Conservation (phyloP, 2,329 filamentous ascomycete species). For the Zymoseptoria tritici region DNA sequence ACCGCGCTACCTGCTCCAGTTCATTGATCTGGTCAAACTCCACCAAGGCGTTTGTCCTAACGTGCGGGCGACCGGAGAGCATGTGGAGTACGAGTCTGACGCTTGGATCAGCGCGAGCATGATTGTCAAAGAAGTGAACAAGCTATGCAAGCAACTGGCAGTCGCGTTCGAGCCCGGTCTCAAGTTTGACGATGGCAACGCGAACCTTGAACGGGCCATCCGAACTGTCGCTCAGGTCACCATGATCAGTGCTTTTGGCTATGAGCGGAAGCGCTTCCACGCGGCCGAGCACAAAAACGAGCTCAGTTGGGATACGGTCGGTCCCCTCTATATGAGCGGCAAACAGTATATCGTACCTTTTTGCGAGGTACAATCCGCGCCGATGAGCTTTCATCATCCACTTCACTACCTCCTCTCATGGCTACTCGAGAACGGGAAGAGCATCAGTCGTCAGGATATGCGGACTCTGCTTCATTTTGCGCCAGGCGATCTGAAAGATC, state of each 20-base stretch:
- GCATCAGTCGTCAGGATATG: conserved; percentile 61
- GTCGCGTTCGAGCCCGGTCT: conserved; percentile 71
- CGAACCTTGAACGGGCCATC: conserved; percentile 63
- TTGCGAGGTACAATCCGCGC: conserved; percentile 79
- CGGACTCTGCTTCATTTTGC: conserved; percentile 64
- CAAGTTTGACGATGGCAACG: conserved; percentile 42
- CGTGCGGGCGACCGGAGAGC: conserved; percentile 80
- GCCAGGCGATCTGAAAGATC: conserved; percentile 55
- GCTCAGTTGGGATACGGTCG: conserved; percentile 70
- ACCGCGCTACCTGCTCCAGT: conserved; percentile 83
- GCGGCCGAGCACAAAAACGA: conserved; percentile 84
- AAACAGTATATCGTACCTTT: conserved; percentile 60
- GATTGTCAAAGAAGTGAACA: conserved; percentile 90
- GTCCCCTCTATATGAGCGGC: conserved; percentile 62
- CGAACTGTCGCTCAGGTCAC: conserved; percentile 70
- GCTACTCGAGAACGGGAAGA: conserved; percentile 83
- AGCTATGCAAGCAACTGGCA: conserved; percentile 78
- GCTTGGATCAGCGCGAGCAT: conserved; percentile 95
- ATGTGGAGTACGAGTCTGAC: conserved; percentile 97
- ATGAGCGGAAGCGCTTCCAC: conserved; percentile 78
- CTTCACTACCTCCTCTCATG: conserved; percentile 94
- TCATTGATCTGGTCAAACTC: conserved; percentile 88
- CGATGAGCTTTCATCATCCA: conserved; percentile 95
- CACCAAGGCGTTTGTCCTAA: conserved; percentile 98
- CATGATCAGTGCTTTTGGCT: conserved; percentile 81